Evolutionary conservation across 2,329 filamentous ascomycete genomes (phyloP).

Genomic region (Fusarium gaditjirri): DNA sequence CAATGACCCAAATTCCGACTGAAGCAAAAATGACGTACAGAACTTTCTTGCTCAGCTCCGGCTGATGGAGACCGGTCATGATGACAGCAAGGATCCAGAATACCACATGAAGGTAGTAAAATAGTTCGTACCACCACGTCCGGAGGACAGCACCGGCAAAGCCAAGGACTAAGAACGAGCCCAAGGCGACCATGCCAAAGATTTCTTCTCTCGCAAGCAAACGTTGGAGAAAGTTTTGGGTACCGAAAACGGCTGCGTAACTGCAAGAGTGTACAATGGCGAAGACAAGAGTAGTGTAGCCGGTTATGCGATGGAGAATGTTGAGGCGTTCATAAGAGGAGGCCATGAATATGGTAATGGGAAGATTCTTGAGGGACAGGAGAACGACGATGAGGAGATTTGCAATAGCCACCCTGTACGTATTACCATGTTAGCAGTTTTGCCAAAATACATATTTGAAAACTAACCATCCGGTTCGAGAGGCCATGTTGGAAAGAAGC

Average conservation of each 20-base stretch:
- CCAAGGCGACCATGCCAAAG: constrained; percentile 60
- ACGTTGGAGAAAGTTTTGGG: constrained; percentile 39
- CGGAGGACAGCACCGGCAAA: constrained; percentile 57
- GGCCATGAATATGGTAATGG: constrained; percentile 61
- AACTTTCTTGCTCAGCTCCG: constrained; percentile 55
- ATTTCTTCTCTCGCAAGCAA: constrained; percentile 55
- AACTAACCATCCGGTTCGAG: constrained; percentile 53
- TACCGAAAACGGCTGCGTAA: constrained; percentile 56
- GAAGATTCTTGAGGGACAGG: constrained; percentile 68
- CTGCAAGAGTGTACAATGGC: constrained; percentile 58
- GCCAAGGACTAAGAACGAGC: constrained; percentile 57
- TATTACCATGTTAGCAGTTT: background rate
- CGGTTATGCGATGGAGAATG: constrained; percentile 64
- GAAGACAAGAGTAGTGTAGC: constrained; percentile 59
- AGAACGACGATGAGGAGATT: constrained; percentile 65
- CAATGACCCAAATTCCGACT: constrained; percentile 60
- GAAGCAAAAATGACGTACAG: constrained; percentile 56
- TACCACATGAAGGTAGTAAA: constrained; percentile 63
- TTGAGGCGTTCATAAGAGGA: constrained; percentile 70
- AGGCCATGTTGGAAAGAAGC: constrained; percentile 49
- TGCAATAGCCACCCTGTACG: constrained; percentile 51
- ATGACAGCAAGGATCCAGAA: constrained; percentile 62
- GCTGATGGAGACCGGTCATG: constrained; percentile 63
- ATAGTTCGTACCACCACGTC: constrained; percentile 64
- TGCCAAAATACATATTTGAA: too few species aligned